Percentiles rank a stretch among this genome's conserved stretches.
phyloP scores from a whole-genome alignment of 352 stramenopile species.

The Pythium volutum region DNA sequence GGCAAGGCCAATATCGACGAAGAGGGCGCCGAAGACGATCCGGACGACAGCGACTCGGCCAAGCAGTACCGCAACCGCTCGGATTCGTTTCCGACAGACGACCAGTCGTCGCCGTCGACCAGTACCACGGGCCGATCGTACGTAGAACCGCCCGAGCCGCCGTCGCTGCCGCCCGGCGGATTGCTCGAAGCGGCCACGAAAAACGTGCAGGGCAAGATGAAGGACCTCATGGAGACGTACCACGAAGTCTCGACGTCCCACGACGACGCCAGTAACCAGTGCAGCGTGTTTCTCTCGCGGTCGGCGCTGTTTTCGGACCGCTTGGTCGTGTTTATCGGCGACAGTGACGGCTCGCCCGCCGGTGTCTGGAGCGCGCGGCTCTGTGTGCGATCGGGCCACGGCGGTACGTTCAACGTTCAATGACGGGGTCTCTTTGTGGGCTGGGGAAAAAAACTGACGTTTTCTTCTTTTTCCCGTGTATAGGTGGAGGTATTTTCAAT shows the following conservation, averaged over 20 bases:
- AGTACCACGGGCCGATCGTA: slow-evolving; percentile 37
- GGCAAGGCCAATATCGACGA: slow-evolving; percentile 20
- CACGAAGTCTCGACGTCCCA: slow-evolving; percentile 48
- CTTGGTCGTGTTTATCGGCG: slow-evolving; percentile 60
- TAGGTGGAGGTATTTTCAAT: slow-evolving; percentile 67
- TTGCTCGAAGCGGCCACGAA: slow-evolving; percentile 58
- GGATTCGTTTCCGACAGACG: slow-evolving; percentile 35
- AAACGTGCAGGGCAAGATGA: slow-evolving; percentile 74
- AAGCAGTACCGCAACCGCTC: slow-evolving; percentile 33
- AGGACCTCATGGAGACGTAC: slow-evolving; percentile 35
- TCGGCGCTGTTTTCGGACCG: slow-evolving; percentile 61
- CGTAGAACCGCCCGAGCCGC: slow-evolving; percentile 57
- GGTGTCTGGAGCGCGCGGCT: slow-evolving; percentile 62
- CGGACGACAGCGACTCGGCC: slow-evolving; percentile 39
- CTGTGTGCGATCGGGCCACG: slow-evolving; percentile 56
- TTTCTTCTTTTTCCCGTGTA: neutral
- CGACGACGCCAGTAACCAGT: slow-evolving; percentile 56
- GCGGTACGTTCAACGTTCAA: slow-evolving; percentile 23
- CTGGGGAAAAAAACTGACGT: too few relatives aligned
- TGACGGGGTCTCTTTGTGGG: neutral
- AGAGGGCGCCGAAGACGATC: slow-evolving; percentile 40
- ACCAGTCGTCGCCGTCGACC: slow-evolving; percentile 36
- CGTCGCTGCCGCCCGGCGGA: slow-evolving; percentile 46
- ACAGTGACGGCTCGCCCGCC: slow-evolving; percentile 54
- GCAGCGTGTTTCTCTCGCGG: slow-evolving; percentile 57